Evolutionary conservation across 208 protist species (phyloP).

Genomic region (Tritrichomonas musculus): DNA sequence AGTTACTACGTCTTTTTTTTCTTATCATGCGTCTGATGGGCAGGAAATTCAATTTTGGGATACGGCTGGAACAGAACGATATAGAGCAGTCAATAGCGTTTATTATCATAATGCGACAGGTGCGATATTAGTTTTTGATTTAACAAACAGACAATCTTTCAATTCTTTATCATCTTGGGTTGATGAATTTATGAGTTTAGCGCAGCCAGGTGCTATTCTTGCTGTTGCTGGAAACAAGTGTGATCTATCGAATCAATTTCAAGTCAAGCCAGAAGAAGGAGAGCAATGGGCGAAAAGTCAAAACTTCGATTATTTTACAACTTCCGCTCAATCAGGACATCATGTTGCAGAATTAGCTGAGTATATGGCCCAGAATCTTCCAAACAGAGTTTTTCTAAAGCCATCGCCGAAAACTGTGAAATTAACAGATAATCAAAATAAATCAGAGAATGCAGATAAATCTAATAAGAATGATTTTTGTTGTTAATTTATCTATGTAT

Average conservation of each 20-base stretch:
- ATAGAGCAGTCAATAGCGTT: background rate
- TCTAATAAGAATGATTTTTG: no score
- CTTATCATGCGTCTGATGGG: background rate
- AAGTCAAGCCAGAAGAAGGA: background rate
- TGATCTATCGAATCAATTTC: background rate
- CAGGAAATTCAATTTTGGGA: slow-evolving; percentile 29
- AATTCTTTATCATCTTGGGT: background rate
- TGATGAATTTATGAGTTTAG: background rate
- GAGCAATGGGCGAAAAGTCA: background rate
- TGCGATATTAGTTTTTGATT: background rate
- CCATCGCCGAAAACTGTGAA: no score
- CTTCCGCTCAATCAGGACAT: background rate
- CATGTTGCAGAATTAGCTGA: background rate
- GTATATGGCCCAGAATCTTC: background rate
- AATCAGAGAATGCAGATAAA: no score
- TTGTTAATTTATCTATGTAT: no score
- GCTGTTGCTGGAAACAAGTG: background rate
- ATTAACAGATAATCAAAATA: no score
- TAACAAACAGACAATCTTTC: background rate
- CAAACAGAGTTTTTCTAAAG: background rate
- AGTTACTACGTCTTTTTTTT: no score
- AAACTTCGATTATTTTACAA: background rate
- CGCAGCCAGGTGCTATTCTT: background rate
- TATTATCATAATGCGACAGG: slow-evolving; percentile 17
- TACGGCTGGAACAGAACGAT: background rate